Percentiles rank a stretch among this genome's conserved stretches.
Evolutionary conservation across 1,284 basidiomycete species (phyloP).

Genomic region (Moniliella sp.): DNA sequence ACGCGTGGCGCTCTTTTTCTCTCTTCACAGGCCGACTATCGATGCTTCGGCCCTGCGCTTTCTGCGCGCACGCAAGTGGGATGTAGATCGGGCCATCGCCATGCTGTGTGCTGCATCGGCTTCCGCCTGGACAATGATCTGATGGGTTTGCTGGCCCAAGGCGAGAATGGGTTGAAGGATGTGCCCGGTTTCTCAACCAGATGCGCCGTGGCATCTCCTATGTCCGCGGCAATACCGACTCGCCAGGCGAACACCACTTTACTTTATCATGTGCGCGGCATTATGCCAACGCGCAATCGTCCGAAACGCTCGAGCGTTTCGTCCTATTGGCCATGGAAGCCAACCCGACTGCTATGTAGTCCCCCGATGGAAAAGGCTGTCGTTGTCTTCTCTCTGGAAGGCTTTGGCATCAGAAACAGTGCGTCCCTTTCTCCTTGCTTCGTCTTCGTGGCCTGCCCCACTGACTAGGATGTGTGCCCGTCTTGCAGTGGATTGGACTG

Average conservation of each 20-base stretch:
- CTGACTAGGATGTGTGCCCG: too few species aligned
- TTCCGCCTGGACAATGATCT: constrained; percentile 33
- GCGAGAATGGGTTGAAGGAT: constrained; percentile 31
- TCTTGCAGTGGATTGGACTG: constrained; percentile 23
- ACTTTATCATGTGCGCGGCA: constrained; percentile 30
- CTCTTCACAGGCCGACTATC: constrained; percentile 11
- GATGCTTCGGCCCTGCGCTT: constrained; percentile 30
- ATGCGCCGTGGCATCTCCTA: constrained; percentile 33
- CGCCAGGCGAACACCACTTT: constrained; percentile 27
- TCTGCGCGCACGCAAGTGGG: constrained; percentile 33
- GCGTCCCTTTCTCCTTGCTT: background rate
- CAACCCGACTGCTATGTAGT: constrained; percentile 21
- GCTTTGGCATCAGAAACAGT: constrained; percentile 33
- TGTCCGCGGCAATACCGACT: constrained; percentile 26
- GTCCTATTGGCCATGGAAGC: constrained; percentile 31
- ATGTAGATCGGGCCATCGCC: constrained; percentile 29
- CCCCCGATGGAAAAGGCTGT: constrained; percentile 28
- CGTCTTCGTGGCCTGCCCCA: background rate
- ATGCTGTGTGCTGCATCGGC: constrained; percentile 31
- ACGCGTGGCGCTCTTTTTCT: constrained; percentile 1
- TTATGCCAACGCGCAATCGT: constrained; percentile 29
- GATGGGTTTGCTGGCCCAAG: constrained; percentile 25
- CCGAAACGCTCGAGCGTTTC: constrained; percentile 29
- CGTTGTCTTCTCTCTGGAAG: constrained; percentile 29
- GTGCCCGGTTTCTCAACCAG: constrained; percentile 32